Evolutionary conservation across 2,329 filamentous ascomycete genomes (phyloP).

Genomic region (Rugonectria rugulosa): DNA sequence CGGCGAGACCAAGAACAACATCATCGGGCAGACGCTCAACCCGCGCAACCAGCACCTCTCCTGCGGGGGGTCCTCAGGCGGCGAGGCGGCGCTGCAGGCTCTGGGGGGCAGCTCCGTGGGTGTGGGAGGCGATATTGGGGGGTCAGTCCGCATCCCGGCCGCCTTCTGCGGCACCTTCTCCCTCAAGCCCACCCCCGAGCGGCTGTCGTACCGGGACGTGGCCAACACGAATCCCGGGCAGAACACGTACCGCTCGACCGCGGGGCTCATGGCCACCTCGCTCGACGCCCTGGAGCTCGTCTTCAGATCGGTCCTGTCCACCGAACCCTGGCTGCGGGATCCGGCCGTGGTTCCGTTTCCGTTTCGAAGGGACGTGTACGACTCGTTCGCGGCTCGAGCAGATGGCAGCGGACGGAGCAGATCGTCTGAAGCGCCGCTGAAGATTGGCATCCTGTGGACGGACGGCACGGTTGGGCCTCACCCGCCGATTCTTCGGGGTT

Average conservation of each 20-base stretch:
- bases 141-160: slow-evolving; percentile 43
- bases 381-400: slow-evolving; percentile 47
- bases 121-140: slow-evolving; percentile 47
- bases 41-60: slow-evolving; percentile 43
- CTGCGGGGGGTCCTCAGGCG: slow-evolving; percentile 47
- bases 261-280: slow-evolving; percentile 68
- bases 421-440: slow-evolving; percentile 46
- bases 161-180: slow-evolving; percentile 36
- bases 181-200: slow-evolving; percentile 28
- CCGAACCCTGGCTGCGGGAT: slow-evolving; percentile 71
- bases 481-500: slow-evolving; percentile 60
- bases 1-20: slow-evolving; percentile 44
- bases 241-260: slow-evolving; percentile 66
- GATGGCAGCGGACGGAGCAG: not conserved
- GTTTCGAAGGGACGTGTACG: slow-evolving; percentile 61
- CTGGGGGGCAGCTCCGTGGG: slow-evolving; percentile 44
- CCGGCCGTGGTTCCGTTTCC: slow-evolving; percentile 71
- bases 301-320: slow-evolving; percentile 62
- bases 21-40: slow-evolving; percentile 45
- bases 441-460: slow-evolving; percentile 61
- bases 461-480: slow-evolving; percentile 60
- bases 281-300: slow-evolving; percentile 62
- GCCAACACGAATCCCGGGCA: slow-evolving; percentile 57
- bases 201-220: slow-evolving; percentile 29
- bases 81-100: slow-evolving; percentile 45